A percentile compares a stretch with the other conserved stretches of the same genome.
These are phyloP conservation scores for Eruca vesicaria DNA, from an alignment of 441 rosid genomes.

Conservation along the genomic window DNA sequence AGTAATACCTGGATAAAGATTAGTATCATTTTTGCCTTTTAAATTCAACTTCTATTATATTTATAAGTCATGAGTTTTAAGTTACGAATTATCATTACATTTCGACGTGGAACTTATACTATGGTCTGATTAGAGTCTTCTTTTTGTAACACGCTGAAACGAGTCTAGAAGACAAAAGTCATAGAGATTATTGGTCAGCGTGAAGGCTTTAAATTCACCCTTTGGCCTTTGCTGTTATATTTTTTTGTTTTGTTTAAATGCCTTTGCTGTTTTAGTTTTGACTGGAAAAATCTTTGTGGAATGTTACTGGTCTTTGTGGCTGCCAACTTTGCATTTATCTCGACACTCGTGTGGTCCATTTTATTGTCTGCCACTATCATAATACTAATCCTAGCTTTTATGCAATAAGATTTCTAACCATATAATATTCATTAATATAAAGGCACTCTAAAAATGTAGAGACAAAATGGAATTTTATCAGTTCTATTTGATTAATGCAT, in stretches of 20 bases:
- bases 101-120: neutral
- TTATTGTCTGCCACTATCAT: slow-evolving; percentile 33
- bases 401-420: slow-evolving; percentile 6
- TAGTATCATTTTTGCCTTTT: neutral
- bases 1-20: neutral
- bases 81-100: neutral
- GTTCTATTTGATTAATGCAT: neutral
- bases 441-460: neutral
- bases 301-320: slow-evolving; percentile 33
- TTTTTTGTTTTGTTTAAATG: too few relatives aligned
- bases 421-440: neutral
- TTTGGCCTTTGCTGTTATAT: neutral
- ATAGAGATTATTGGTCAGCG: slow-evolving; percentile 16
- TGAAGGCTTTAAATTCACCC: slow-evolving; percentile 20
- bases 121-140: too few relatives aligned
- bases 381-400: slow-evolving; percentile 12
- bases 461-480: neutral
- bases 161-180: slow-evolving; percentile 3
- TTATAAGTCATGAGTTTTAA: neutral
- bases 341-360: slow-evolving; percentile 29
- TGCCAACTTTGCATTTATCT: slow-evolving; percentile 27
- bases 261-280: slow-evolving; percentile 7
- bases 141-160: too few relatives aligned
- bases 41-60: neutral
- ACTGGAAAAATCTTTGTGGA: slow-evolving; percentile 33